phyloP scores from a whole-genome alignment of 768 basidiomycete species.

The Neoboletus subvelutipes region DNA sequence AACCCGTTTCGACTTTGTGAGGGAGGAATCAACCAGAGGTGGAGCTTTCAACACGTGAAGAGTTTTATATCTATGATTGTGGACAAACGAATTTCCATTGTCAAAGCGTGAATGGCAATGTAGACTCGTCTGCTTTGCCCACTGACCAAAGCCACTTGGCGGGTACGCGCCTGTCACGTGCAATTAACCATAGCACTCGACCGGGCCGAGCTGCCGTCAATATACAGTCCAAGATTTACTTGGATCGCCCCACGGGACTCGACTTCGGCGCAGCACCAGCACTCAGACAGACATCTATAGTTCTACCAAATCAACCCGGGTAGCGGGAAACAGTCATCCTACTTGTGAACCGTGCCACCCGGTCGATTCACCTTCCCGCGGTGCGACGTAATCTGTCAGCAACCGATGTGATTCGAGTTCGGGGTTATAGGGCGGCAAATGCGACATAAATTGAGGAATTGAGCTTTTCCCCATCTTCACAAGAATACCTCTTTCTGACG shows the following conservation, averaged over 20 bases:
- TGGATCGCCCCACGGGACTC: neutral
- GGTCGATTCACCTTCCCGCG: neutral
- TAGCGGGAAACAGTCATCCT: neutral
- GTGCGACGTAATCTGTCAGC: neutral
- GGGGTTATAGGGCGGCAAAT: neutral
- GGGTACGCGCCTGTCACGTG: conserved; percentile 17
- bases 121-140: neutral
- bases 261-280: neutral
- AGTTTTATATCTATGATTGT: conserved; percentile 10
- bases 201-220: neutral
- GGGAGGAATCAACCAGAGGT: neutral
- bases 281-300: neutral
- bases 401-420: neutral
- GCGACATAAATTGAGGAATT: neutral
- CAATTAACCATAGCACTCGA: neutral
- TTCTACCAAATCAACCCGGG: neutral
- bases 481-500: conserved; percentile 5
- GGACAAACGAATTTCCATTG: conserved; percentile 1
- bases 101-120: conserved; percentile 9
- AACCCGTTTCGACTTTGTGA: neutral
- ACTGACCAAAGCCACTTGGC: neutral
- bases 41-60: neutral
- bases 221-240: too few species aligned
- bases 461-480: neutral
- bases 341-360: neutral